Evolutionary conservation across 2,329 filamentous ascomycete genomes (phyloP).

Genomic region (Paraconiothyrium brasiliense): DNA sequence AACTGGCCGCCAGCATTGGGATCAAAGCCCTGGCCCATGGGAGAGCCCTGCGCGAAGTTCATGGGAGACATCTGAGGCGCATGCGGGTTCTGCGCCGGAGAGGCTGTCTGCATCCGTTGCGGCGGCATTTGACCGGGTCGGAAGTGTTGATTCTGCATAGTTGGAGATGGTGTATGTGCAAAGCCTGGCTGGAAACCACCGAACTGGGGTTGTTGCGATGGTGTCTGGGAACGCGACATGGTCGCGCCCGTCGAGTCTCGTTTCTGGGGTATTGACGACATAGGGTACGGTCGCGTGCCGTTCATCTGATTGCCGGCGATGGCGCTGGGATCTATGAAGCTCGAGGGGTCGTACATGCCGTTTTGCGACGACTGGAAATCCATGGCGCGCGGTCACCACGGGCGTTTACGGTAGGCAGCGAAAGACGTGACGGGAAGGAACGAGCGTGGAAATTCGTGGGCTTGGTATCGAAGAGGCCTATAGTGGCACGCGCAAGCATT

Average conservation of each 20-base stretch:
- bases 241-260: slow-evolving; percentile 87
- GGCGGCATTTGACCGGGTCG: slow-evolving; percentile 64
- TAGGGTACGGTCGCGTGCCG: slow-evolving; percentile 84
- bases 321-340: slow-evolving; percentile 52
- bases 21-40: slow-evolving; percentile 51
- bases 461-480: slow-evolving; percentile 7
- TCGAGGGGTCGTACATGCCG: slow-evolving; percentile 48
- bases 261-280: slow-evolving; percentile 93
- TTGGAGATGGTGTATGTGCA: slow-evolving; percentile 91
- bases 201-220: slow-evolving; percentile 72
- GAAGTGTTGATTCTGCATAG: slow-evolving; percentile 83
- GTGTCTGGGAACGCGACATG: slow-evolving; percentile 92
- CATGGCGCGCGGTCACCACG: slow-evolving; percentile 40
- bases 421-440: slow-evolving; percentile 21
- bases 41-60: slow-evolving; percentile 46
- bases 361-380: slow-evolving; percentile 50
- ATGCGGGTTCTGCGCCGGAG: slow-evolving; percentile 81
- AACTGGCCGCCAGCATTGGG: slow-evolving; percentile 56
- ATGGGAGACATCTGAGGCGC: slow-evolving; percentile 54
- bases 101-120: slow-evolving; percentile 82
- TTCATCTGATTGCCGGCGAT: slow-evolving; percentile 62
- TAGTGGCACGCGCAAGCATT: slow-evolving; percentile 35
- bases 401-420: slow-evolving; percentile 18
- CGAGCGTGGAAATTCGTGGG: slow-evolving; percentile 12
- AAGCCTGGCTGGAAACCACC: slow-evolving; percentile 77